Evolutionary conservation across 1,284 basidiomycete genomes (phyloP).

Genomic region (Ceratobasidium sp.): DNA sequence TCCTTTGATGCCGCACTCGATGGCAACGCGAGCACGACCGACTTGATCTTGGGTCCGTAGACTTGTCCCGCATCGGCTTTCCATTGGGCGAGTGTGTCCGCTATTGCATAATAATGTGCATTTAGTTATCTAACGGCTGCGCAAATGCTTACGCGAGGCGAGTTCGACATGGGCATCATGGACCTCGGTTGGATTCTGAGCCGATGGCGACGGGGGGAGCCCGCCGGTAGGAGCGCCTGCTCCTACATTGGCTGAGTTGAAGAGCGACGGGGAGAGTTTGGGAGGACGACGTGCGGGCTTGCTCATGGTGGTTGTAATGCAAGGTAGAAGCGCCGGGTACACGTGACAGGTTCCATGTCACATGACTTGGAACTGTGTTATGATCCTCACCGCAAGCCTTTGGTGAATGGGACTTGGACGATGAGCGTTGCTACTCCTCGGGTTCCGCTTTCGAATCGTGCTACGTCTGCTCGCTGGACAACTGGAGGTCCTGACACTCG

Average conservation of each 20-base stretch:
- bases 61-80: constrained; percentile 58
- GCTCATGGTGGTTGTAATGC: constrained; percentile 22
- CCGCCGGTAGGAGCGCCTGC: constrained; percentile 51
- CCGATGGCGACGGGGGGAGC: constrained; percentile 69
- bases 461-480: constrained; percentile 21
- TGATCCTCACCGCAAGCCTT: neutral
- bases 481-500: constrained; percentile 19
- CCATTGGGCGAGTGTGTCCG: constrained; percentile 57
- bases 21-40: constrained; percentile 48
- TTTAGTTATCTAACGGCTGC: constrained; percentile 1
- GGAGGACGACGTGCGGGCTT: constrained; percentile 24
- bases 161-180: constrained; percentile 67
- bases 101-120: constrained; percentile 45
- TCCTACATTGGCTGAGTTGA: constrained; percentile 12
- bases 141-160: constrained; percentile 11
- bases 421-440: constrained; percentile 32
- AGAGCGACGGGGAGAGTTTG: constrained; percentile 29
- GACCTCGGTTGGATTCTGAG: constrained; percentile 65
- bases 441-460: constrained; percentile 19
- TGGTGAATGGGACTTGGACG: constrained; percentile 8
- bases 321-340: neutral
- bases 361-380: constrained; percentile 11
- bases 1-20: constrained; percentile 17
- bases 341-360: constrained; percentile 17
- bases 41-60: constrained; percentile 55